These are phyloP conservation scores for Echinosophora koreensis DNA, from an alignment of 306 rosid species.

Conservation along the genomic window DNA sequence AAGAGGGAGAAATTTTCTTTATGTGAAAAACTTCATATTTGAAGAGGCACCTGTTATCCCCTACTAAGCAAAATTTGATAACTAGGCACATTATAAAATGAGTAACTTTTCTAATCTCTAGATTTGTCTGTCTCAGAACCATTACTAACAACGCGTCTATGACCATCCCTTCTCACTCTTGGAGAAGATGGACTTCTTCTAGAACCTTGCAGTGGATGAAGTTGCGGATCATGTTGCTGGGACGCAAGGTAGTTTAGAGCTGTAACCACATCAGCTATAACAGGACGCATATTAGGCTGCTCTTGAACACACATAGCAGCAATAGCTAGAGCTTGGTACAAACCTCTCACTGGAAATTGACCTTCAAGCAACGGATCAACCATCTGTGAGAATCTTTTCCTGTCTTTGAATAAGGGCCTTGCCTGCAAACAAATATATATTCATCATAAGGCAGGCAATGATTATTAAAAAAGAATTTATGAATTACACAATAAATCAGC, in stretches of 20 bases:
- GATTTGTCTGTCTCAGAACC: constrained; percentile 49
- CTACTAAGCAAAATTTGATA: constrained; percentile 75
- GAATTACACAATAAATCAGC: background rate
- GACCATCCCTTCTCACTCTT: constrained; percentile 27
- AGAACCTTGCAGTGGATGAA: constrained; percentile 35
- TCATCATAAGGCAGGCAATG: background rate
- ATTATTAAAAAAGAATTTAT: background rate
- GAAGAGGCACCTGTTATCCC: constrained; percentile 64
- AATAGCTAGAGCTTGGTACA: constrained; percentile 93
- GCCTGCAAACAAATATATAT: constrained; percentile 61
- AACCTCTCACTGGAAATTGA: constrained; percentile 84
- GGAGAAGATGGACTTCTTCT: constrained; percentile 53
- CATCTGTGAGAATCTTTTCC: constrained; percentile 81
- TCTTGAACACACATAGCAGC: constrained; percentile 99
- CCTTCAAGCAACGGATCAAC: constrained; percentile 83
- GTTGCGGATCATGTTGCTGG: constrained; percentile 67
- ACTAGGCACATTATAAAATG: constrained; percentile 63
- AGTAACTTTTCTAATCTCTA: constrained; percentile 46
- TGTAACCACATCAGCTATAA: constrained; percentile 76
- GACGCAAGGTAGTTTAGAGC: constrained; percentile 86
- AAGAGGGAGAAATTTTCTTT: background rate
- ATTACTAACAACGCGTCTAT: constrained; percentile 14
- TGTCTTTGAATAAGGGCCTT: constrained; percentile 78
- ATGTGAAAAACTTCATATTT: constrained; percentile 1
- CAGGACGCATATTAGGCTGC: constrained; percentile 89